These are phyloP conservation scores for Clitopilus passeckerianus DNA, from an alignment of 768 basidiomycete species.

Conservation along the genomic window DNA sequence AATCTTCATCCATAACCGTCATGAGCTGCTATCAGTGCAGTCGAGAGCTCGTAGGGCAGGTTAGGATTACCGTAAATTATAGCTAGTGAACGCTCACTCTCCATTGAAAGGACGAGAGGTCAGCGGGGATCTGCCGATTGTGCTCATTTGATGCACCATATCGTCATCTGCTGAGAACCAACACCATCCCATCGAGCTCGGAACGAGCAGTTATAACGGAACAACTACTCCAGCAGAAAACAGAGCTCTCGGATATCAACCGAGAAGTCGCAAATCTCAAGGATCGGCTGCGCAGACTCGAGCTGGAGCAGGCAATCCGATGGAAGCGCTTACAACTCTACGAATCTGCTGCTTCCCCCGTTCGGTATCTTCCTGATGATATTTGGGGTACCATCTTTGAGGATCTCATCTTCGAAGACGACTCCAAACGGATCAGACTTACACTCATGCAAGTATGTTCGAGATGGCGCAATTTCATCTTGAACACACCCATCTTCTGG, in stretches of 20 bases:
- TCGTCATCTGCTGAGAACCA: background rate
- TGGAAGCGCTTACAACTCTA: background rate
- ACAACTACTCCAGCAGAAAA: background rate
- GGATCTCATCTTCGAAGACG: background rate
- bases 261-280: background rate
- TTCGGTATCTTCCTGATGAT: background rate
- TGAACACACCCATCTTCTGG: background rate
- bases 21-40: background rate
- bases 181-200: background rate
- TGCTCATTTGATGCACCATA: background rate
- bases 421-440: background rate
- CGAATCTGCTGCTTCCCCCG: background rate
- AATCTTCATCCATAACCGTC: background rate
- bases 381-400: background rate
- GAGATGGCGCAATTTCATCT: background rate
- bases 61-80: background rate
- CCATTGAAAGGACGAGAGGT: background rate
- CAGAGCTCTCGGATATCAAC: background rate
- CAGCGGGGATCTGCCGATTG: background rate
- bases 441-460: background rate
- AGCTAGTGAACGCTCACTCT: too few relatives aligned
- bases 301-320: background rate
- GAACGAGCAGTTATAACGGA: background rate
- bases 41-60: background rate
- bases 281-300: background rate